These are phyloP conservation scores for Podaxis pistillaris DNA, from an alignment of 768 basidiomycete genomes.

Conservation along the genomic window DNA sequence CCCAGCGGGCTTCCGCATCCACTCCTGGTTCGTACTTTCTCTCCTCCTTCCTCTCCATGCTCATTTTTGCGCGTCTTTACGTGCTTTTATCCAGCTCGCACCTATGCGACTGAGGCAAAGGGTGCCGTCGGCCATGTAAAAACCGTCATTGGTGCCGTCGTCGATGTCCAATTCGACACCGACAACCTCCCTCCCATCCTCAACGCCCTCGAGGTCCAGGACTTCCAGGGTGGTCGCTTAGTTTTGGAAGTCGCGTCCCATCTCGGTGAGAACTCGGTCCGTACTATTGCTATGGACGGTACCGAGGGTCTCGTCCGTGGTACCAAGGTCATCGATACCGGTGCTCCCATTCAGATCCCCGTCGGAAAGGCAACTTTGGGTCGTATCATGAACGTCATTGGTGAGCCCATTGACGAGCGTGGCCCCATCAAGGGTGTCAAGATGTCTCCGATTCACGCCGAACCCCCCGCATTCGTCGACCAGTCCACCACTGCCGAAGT, in stretches of 20 bases:
- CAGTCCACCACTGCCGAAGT: conserved; percentile 99
- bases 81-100: conserved; percentile 51
- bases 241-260: conserved; percentile 99
- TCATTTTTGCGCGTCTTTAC: conserved; percentile 23
- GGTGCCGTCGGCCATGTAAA: conserved; percentile 76
- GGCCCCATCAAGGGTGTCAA: conserved; percentile 98
- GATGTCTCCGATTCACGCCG: conserved; percentile 91
- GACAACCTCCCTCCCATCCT: conserved; percentile 96
- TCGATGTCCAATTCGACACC: conserved; percentile 97
- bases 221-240: conserved; percentile 92
- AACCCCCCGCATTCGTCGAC: conserved; percentile 96
- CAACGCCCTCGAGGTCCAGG: conserved; percentile 97
- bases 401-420: conserved; percentile 99
- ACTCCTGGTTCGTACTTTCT: conserved; percentile 48
- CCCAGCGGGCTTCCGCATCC: conserved; percentile 45
- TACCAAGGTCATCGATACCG: conserved; percentile 95
- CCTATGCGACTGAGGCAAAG: conserved; percentile 91
- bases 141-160: conserved; percentile 99
- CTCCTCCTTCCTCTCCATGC: conserved; percentile 16
- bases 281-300: conserved; percentile 99
- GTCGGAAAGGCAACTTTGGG: conserved; percentile 94
- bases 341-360: conserved; percentile 93
- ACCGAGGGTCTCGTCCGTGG: conserved; percentile 99
- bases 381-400: conserved; percentile 99
- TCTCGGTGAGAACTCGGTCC: conserved; percentile 98